A percentile compares a stretch with the other conserved stretches of the same genome.
Evolutionary conservation across 352 stramenopile species (phyloP).

Genomic region (Pythium volutum): DNA sequence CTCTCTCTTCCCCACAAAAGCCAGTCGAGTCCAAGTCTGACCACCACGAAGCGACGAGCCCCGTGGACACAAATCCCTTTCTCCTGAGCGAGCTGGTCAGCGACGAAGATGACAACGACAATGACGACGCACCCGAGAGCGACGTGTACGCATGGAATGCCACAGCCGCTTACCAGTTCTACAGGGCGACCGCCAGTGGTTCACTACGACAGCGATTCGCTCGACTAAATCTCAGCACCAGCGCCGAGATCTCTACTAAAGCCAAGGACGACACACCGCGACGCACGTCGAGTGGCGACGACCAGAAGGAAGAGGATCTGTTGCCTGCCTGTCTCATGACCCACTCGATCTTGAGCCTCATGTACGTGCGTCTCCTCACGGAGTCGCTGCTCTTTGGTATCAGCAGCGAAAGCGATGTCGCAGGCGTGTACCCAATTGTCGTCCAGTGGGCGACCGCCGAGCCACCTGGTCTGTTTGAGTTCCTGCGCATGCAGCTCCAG

Average conservation of each 20-base stretch:
- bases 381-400: constrained; percentile 13
- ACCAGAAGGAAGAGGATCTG: constrained; percentile 11
- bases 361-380: constrained; percentile 7
- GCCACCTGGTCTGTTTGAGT: neutral
- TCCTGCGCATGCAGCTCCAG: constrained; percentile 14
- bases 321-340: constrained; percentile 11
- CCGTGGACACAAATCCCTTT: constrained; percentile 11
- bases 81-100: neutral
- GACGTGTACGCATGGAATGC: neutral
- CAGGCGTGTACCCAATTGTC: constrained; percentile 1
- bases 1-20: neutral
- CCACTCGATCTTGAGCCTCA: constrained; percentile 10
- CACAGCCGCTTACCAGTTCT: neutral
- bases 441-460: neutral
- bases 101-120: constrained; percentile 6
- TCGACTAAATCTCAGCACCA: neutral
- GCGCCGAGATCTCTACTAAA: neutral
- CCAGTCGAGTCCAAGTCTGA: neutral
- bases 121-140: neutral
- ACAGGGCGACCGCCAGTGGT: neutral
- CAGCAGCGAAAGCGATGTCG: neutral
- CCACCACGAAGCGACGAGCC: neutral
- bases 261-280: neutral
- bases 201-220: constrained; percentile 4
- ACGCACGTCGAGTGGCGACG: neutral